Evolutionary conservation across 495 filamentous ascomycete species (phyloP).

Genomic region (Podospora conica): DNA sequence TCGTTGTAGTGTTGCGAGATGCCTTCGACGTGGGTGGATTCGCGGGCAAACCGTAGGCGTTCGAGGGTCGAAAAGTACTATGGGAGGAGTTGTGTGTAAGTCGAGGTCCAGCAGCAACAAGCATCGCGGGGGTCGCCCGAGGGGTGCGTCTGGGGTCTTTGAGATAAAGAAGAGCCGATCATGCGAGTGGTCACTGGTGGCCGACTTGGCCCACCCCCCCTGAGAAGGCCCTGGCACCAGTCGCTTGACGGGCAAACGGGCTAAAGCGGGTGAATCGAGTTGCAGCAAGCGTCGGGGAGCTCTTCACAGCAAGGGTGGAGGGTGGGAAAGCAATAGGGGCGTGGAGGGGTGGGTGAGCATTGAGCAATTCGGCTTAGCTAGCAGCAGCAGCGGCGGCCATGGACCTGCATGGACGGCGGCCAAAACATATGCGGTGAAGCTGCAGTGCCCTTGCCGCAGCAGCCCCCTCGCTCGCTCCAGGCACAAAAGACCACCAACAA

Average conservation of each 20-base stretch:
- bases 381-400: neutral
- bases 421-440: constrained; percentile 22
- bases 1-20: constrained; percentile 39
- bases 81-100: constrained; percentile 9
- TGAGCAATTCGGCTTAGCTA: constrained; percentile 13
- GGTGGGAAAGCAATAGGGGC: constrained; percentile 12
- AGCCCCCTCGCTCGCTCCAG: constrained; percentile 4
- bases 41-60: constrained; percentile 56
- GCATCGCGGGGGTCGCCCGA: neutral
- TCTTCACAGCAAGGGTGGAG: constrained; percentile 9
- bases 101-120: constrained; percentile 14
- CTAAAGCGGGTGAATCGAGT: constrained; percentile 18
- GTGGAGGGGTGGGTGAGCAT: constrained; percentile 12
- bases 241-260: constrained; percentile 18
- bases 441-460: constrained; percentile 12
- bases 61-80: constrained; percentile 66
- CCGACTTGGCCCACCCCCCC: constrained; percentile 11
- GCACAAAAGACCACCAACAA: constrained; percentile 7
- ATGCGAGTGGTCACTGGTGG: constrained; percentile 8
- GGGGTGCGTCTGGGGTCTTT: neutral
- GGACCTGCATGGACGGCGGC: constrained; percentile 27
- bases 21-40: constrained; percentile 31
- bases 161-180: constrained; percentile 4
- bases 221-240: constrained; percentile 5
- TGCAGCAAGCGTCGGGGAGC: constrained; percentile 20